Conservation (phyloP, 2,329 filamentous ascomycete species). For the Monilinia vaccinii-corymbosi region DNA sequence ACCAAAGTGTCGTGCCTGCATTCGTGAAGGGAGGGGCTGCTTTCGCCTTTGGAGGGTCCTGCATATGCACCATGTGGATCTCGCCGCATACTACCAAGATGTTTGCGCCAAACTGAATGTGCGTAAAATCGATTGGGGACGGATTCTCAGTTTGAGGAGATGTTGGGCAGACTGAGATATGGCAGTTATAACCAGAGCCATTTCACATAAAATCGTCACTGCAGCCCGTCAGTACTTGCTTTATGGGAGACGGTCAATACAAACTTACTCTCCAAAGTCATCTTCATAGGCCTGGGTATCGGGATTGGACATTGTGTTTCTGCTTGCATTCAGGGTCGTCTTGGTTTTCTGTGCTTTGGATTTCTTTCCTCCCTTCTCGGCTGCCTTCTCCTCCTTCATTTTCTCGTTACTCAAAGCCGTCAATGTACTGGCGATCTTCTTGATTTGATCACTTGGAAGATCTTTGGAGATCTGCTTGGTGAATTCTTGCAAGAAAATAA, state of each 20-base stretch:
- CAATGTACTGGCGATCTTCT: constrained; percentile 82
- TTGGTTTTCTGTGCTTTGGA: constrained; percentile 94
- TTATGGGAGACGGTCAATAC: not conserved
- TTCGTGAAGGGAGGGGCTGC: not conserved
- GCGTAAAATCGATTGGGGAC: not conserved
- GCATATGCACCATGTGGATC: not conserved
- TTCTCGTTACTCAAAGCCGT: constrained; percentile 95
- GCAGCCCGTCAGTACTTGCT: constrained; percentile 17
- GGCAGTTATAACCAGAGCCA: constrained; percentile 5
- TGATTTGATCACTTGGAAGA: constrained; percentile 84
- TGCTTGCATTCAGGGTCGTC: constrained; percentile 63
- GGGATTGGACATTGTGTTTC: constrained; percentile 43
- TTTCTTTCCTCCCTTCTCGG: constrained; percentile 94
- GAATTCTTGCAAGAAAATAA: constrained; percentile 85
- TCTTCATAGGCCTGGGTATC: constrained; percentile 77
- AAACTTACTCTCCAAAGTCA: constrained; percentile 75
- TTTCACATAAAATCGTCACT: constrained; percentile 69
- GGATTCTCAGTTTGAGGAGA: not conserved
- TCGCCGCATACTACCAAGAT: not conserved
- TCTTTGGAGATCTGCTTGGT: constrained; percentile 80
- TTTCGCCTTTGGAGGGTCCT: not conserved
- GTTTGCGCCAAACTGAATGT: not conserved
- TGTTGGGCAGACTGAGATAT: not conserved
- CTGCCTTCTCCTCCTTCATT: constrained; percentile 95
- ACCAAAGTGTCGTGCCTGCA: not conserved